These are phyloP conservation scores for Cylindrotheca closterium DNA, from an alignment of 108 stramenopile genomes.

Conservation along the genomic window DNA sequence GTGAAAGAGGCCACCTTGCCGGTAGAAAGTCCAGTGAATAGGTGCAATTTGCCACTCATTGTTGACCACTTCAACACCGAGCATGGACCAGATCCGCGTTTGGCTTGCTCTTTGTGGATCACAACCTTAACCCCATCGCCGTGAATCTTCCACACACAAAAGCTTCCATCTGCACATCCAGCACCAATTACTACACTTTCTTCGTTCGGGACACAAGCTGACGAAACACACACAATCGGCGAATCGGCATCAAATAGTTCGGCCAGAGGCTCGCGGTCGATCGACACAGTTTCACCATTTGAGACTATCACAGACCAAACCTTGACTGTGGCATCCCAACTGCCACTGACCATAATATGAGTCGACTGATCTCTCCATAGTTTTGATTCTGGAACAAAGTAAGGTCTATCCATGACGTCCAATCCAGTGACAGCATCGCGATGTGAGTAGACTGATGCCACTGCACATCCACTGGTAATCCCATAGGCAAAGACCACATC, in stretches of 20 bases:
- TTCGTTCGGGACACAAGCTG: slow-evolving; percentile 24
- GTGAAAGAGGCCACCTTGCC: slow-evolving; percentile 53
- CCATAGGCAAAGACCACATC: slow-evolving; percentile 74
- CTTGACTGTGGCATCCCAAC: slow-evolving; percentile 76
- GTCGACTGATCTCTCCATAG: slow-evolving; percentile 54
- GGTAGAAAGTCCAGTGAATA: slow-evolving; percentile 53
- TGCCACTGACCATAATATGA: slow-evolving; percentile 67
- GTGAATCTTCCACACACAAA: slow-evolving; percentile 62
- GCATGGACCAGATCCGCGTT: slow-evolving; percentile 59
- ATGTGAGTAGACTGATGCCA: slow-evolving; percentile 73
- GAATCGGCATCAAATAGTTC: slow-evolving; percentile 72
- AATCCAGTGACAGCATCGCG: slow-evolving; percentile 72
- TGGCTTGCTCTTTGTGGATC: slow-evolving; percentile 59
- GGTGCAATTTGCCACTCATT: slow-evolving; percentile 23
- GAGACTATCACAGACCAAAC: slow-evolving; percentile 64
- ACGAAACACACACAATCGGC: slow-evolving; percentile 56
- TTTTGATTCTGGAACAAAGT: slow-evolving; percentile 25
- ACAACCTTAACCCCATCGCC: slow-evolving; percentile 59
- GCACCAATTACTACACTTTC: slow-evolving; percentile 47
- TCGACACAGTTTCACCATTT: slow-evolving; percentile 59
- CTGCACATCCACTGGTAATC: slow-evolving; percentile 65
- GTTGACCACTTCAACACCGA: slow-evolving; percentile 59
- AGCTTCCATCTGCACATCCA: slow-evolving; percentile 63
- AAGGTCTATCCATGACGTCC: slow-evolving; percentile 42
- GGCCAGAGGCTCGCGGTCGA: slow-evolving; percentile 62